These are phyloP conservation scores for Datisca glomerata DNA, from an alignment of 306 rosid species.

Conservation along the genomic window DNA sequence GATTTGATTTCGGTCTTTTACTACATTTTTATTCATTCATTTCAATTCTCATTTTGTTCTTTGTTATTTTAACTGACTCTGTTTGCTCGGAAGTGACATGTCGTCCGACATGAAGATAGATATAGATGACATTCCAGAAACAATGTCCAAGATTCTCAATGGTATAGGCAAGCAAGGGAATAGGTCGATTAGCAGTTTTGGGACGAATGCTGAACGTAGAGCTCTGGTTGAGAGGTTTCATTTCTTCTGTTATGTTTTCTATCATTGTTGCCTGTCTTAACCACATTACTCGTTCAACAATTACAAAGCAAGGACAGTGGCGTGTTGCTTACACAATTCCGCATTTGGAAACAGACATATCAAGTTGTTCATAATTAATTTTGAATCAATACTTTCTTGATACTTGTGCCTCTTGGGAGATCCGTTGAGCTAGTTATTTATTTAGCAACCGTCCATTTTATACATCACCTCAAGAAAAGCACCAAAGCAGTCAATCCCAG, in stretches of 20 bases:
- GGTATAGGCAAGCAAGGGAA: slow-evolving; percentile 29
- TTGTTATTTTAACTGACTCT: slow-evolving; percentile 13
- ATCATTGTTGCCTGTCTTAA: slow-evolving; percentile 5
- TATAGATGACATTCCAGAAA: slow-evolving; percentile 19
- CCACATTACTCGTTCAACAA: neutral
- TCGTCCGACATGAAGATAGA: slow-evolving; percentile 41
- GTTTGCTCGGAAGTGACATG: too few relatives aligned
- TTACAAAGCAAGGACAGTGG: too few relatives aligned
- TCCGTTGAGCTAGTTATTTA: too few relatives aligned
- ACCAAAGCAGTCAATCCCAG: too few relatives aligned
- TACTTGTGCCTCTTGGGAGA: too few relatives aligned
- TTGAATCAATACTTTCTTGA: too few relatives aligned
- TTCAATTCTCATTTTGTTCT: neutral
- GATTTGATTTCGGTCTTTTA: too few relatives aligned
- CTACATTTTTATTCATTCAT: neutral
- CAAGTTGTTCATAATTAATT: too few relatives aligned
- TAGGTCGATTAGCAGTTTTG: slow-evolving; percentile 18
- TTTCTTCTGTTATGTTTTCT: neutral
- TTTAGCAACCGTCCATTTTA: too few relatives aligned
- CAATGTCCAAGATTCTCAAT: slow-evolving; percentile 14
- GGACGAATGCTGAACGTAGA: slow-evolving; percentile 42
- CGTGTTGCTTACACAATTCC: too few relatives aligned
- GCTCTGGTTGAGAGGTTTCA: slow-evolving; percentile 44
- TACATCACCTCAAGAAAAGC: too few relatives aligned
- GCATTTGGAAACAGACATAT: too few relatives aligned